These are phyloP conservation scores for Acrodontium crateriforme DNA, from an alignment of 2,329 filamentous ascomycete species.

Conservation along the genomic window DNA sequence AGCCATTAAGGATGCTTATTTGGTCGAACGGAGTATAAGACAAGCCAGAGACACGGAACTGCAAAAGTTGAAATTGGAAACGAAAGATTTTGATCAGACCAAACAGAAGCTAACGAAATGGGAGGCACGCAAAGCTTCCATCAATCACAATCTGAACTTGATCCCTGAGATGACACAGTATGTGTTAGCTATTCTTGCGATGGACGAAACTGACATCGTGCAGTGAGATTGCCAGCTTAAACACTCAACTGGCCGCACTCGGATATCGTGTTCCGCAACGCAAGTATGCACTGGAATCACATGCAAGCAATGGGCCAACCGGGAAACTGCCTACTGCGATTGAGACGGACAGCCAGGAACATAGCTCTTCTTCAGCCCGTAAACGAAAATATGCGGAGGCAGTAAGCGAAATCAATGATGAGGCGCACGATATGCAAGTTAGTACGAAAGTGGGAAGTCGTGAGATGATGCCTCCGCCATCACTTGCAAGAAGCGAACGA, in stretches of 20 bases:
- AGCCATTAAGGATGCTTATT: slow-evolving; percentile 10
- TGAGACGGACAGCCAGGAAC: too few species aligned
- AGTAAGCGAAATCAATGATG: too few species aligned
- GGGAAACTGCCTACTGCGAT: too few species aligned
- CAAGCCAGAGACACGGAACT: slow-evolving; percentile 10
- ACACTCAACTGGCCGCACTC: slow-evolving; percentile 14
- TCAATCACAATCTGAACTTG: slow-evolving; percentile 24
- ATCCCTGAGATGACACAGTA: slow-evolving; percentile 22
- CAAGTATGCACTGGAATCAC: slow-evolving; percentile 11
- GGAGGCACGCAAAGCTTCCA: slow-evolving; percentile 18
- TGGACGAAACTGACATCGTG: slow-evolving; percentile 3
- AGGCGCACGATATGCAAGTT: too few species aligned
- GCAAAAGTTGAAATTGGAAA: slow-evolving; percentile 7
- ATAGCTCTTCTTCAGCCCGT: too few species aligned
- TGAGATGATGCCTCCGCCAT: slow-evolving; percentile 2
- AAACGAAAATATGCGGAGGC: too few species aligned
- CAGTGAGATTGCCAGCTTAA: slow-evolving; percentile 19
- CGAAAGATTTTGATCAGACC: slow-evolving; percentile 11
- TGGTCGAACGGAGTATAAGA: slow-evolving; percentile 14
- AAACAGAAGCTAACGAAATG: slow-evolving; percentile 19
- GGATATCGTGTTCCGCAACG: slow-evolving; percentile 17
- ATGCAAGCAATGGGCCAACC: too few species aligned
- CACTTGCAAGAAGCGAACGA: too few species aligned
- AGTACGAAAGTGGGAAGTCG: too few species aligned
- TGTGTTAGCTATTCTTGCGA: slow-evolving; percentile 1